A percentile compares a stretch with the other conserved stretches of the same genome.
Conservation (phyloP, 805 yeast genomes). For the Candida maesae region DNA sequence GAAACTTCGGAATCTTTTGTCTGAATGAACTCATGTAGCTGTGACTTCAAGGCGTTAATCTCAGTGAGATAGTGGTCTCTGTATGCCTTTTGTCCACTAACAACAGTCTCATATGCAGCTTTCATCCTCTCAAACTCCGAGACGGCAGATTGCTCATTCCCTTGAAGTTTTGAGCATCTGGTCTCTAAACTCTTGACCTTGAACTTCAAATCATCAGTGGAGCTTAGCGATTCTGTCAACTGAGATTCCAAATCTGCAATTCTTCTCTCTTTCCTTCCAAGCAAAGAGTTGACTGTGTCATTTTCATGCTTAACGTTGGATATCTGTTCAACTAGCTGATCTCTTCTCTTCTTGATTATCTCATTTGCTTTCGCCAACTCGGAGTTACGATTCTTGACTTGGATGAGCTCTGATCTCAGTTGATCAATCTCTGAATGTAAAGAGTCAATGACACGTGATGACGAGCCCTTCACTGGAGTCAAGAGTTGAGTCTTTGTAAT, state of each 20-base stretch:
- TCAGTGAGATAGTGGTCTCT: conserved; percentile 45
- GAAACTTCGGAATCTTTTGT: conserved; percentile 34
- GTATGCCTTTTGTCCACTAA: conserved; percentile 49
- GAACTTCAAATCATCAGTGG: conserved; percentile 45
- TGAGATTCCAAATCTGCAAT: conserved; percentile 63
- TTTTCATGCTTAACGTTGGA: conserved; percentile 74
- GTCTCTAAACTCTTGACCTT: conserved; percentile 47
- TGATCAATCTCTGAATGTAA: conserved; percentile 49
- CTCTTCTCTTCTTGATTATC: conserved; percentile 44
- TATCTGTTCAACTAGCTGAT: conserved; percentile 55
- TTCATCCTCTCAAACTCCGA: conserved; percentile 55
- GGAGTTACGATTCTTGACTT: conserved; percentile 43
- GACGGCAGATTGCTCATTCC: conserved; percentile 39
- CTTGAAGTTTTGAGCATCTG: conserved; percentile 45
- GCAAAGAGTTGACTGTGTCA: conserved; percentile 64
- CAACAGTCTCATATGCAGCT: conserved; percentile 54
- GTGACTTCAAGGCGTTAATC: conserved; percentile 34
- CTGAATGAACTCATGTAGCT: conserved; percentile 36
- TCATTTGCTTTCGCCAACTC: conserved; percentile 52
- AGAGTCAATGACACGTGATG: conserved; percentile 36
- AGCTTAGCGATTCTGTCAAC: conserved; percentile 42
- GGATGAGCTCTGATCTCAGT: conserved; percentile 38
- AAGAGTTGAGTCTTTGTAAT: background rate
- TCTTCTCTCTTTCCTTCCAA: conserved; percentile 68
- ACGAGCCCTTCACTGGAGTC: conserved; percentile 11